Evolutionary conservation across 2,329 filamentous ascomycete species (phyloP).

Genomic region (Pestalotiopsis sp.): DNA sequence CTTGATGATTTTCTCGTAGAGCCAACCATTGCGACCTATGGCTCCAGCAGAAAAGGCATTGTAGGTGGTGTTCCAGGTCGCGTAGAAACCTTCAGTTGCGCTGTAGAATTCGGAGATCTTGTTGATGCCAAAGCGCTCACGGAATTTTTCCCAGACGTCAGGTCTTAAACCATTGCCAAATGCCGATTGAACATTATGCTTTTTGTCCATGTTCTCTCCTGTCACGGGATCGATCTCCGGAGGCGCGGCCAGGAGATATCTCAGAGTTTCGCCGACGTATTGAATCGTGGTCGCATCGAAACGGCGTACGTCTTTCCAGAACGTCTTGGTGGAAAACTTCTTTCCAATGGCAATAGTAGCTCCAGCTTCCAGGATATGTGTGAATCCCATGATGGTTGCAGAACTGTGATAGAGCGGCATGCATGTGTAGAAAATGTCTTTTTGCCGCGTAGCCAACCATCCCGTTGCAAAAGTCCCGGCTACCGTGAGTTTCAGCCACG

Average conservation of each 20-base stretch:
- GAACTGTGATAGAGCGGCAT: conserved; percentile 93
- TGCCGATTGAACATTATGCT: conserved; percentile 73
- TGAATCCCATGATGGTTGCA: conserved; percentile 71
- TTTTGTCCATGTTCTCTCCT: conserved; percentile 70
- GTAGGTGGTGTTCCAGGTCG: conserved; percentile 71
- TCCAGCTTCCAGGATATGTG: conserved; percentile 60
- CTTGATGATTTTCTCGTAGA: conserved; percentile 61
- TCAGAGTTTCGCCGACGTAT: conserved; percentile 86
- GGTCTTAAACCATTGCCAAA: conserved; percentile 86
- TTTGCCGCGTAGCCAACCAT: conserved; percentile 60
- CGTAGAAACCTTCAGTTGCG: conserved; percentile 72
- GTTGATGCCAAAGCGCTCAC: conserved; percentile 76
- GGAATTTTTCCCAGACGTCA: conserved; percentile 84
- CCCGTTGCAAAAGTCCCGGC: conserved; percentile 54
- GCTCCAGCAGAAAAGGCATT: conserved; percentile 78
- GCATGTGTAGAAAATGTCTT: conserved; percentile 79
- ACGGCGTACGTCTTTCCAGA: conserved; percentile 77
- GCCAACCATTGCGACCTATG: conserved; percentile 71
- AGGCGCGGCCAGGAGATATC: conserved; percentile 75
- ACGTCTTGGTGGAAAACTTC: conserved; percentile 76
- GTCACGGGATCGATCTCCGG: conserved; percentile 64
- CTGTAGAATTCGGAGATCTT: conserved; percentile 82
- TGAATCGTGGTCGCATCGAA: conserved; percentile 76
- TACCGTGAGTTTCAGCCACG: conserved; percentile 68
- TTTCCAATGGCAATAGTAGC: conserved; percentile 73